Evolutionary conservation across 2,329 filamentous ascomycete species (phyloP), one percentile per base, ranked within the genome.

Genomic region (Trichoderma guizhouense): DNA sequence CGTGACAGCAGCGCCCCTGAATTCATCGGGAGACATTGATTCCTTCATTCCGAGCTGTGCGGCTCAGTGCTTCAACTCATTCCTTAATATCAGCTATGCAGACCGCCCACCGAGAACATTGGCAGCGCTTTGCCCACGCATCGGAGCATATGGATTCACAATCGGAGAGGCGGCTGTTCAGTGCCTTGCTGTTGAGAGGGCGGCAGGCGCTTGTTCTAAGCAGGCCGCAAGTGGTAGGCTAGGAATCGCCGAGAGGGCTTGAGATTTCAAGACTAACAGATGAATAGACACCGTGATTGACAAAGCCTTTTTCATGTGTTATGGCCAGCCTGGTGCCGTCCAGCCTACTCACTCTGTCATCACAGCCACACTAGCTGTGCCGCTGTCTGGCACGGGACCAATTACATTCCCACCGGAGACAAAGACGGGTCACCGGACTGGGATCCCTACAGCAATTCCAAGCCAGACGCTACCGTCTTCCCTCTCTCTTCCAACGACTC

Each of bases 121-220:
- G 75, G 81, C 85, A 76, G 93, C 90, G 75, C 83, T 94, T 7
- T 94, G 92, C 79, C 85, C 86, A 47, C 84, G 85, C 72, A 83
- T 84, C 39, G 90, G 90, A 9, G 81, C 79, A 14, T 86, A 86
- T 34, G 90, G 89, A 11, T 91, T 90, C 76, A 93, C 92, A 1
- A 77, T 93, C 62, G 91, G 91, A n/a, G 92, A 94, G 81, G 91
- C 86, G 12, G 90, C 89, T 5, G 81, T 93, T 73, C 87, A 91
- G 77, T 94, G 92, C 79, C 85, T 92, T 39, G 83, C 87, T 9
- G 87, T 87, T 8, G 86, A 88, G 76, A 81, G 78, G 71, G 79
- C 80, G 43, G 76, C 85, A 58, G 86, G 86, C 3, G 81, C 80
- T 15, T 94, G 92, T 79, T 79, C 82, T 5, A 81, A 83, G 3